Conservation (phyloP, 2,329 filamentous ascomycete genomes). For the Pseudogymnoascus sp. region DNA sequence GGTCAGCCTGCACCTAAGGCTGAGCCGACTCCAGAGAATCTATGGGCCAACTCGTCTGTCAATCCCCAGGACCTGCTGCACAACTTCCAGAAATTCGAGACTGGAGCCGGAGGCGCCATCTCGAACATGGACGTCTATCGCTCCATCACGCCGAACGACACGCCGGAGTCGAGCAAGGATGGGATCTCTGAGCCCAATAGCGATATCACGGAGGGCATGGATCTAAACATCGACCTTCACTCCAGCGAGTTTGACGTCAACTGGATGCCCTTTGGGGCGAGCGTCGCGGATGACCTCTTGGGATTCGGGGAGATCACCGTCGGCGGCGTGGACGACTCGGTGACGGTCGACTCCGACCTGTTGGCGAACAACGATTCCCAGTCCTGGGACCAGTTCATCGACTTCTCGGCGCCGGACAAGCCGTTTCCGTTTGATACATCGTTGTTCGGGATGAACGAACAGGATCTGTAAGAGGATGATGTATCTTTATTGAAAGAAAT, state of each 20-base stretch:
- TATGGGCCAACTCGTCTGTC: conserved; percentile 42
- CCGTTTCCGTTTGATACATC: conserved; percentile 46
- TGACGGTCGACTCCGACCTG: conserved; percentile 25
- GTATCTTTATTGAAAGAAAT: conserved; percentile 18
- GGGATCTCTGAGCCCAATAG: conserved; percentile 54
- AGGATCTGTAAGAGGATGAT: conserved; percentile 4
- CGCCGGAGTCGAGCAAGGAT: conserved; percentile 58
- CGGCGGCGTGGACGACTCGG: conserved; percentile 20
- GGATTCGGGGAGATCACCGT: conserved; percentile 35
- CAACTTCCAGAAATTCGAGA: conserved; percentile 36
- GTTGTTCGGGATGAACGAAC: conserved; percentile 36
- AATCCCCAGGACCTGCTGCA: conserved; percentile 47
- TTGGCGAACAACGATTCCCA: conserved; percentile 25
- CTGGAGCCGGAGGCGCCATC: conserved; percentile 41
- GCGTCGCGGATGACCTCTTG: conserved; percentile 39
- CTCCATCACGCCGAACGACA: conserved; percentile 54
- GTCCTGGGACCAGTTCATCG: conserved; percentile 44
- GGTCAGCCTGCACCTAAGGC: conserved; percentile 19
- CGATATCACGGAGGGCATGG: conserved; percentile 51
- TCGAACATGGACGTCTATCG: conserved; percentile 49
- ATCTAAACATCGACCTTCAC: conserved; percentile 47
- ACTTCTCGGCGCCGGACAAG: conserved; percentile 42
- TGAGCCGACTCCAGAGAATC: conserved; percentile 21
- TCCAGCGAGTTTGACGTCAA: conserved; percentile 24
- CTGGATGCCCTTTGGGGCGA: conserved; percentile 40